Evolutionary conservation across 2,329 filamentous ascomycete species (phyloP).

Genomic region (Blumeria graminis): DNA sequence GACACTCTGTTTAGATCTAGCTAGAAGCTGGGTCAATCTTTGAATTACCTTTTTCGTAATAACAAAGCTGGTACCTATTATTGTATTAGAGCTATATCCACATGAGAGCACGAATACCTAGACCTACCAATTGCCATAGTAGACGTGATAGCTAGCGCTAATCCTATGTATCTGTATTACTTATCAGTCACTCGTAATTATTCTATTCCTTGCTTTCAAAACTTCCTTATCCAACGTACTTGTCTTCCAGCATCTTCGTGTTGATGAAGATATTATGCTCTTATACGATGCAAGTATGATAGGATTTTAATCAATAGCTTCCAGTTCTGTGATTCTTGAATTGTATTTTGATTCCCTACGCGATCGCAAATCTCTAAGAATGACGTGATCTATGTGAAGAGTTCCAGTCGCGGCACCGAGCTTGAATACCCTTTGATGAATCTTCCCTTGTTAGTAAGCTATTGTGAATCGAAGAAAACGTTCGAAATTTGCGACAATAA

Average conservation of each 20-base stretch:
- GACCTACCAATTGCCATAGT: slow-evolving; percentile 51
- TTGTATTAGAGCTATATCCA: neutral
- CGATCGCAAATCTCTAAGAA: too few species aligned
- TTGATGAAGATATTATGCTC: slow-evolving; percentile 6
- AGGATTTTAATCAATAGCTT: too few species aligned
- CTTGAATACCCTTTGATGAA: too few species aligned
- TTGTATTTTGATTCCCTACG: too few species aligned
- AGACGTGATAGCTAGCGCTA: slow-evolving; percentile 50
- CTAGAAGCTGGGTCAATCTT: neutral
- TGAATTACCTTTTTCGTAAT: slow-evolving; percentile 82
- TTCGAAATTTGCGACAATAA: too few species aligned
- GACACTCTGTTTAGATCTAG: neutral
- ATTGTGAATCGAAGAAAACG: too few species aligned
- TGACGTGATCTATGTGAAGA: too few species aligned
- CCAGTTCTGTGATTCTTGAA: too few species aligned
- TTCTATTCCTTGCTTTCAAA: neutral
- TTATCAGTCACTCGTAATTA: slow-evolving; percentile 7
- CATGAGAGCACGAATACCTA: slow-evolving; percentile 3
- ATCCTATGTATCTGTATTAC: slow-evolving; percentile 42
- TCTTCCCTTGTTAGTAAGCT: too few species aligned
- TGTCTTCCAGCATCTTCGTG: slow-evolving; percentile 21
- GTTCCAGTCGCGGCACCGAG: too few species aligned
- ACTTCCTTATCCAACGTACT: slow-evolving; percentile 16
- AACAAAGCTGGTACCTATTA: slow-evolving; percentile 74
- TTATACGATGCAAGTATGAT: slow-evolving; percentile 2